phyloP scores from a whole-genome alignment of 352 stramenopile genomes.

The Globisporangium nunn region DNA sequence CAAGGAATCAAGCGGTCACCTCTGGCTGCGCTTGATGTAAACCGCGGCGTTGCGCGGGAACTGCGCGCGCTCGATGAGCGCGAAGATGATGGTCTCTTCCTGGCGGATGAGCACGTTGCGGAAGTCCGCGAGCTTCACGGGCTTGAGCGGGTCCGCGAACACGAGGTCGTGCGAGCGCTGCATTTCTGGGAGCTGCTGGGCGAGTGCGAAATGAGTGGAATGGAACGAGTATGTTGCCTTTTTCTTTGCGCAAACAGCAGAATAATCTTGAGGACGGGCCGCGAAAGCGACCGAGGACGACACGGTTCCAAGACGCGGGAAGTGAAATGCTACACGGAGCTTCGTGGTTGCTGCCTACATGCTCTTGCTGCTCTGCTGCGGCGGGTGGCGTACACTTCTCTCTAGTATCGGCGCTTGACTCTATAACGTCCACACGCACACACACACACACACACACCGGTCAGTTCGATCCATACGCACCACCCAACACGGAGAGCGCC shows the following conservation, averaged over 20 bases:
- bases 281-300: constrained; percentile 2
- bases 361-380: background rate
- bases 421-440: constrained; percentile 16
- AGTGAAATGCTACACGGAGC: too few species aligned
- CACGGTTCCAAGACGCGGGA: background rate
- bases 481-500: too few species aligned
- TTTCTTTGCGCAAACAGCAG: background rate
- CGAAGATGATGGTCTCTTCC: constrained; percentile 99
- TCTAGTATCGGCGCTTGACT: constrained; percentile 64
- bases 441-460: constrained; percentile 1
- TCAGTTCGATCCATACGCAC: background rate
- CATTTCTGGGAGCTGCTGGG: constrained; percentile 12
- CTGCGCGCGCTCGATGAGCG: constrained; percentile 97
- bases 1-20: constrained; percentile 14
- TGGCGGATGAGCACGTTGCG: constrained; percentile 87
- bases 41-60: constrained; percentile 94
- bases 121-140: constrained; percentile 82
- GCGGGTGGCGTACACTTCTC: too few species aligned
- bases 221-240: too few species aligned
- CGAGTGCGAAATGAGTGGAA: too few species aligned
- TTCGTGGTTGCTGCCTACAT: too few species aligned
- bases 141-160: constrained; percentile 57
- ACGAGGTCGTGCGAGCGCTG: constrained; percentile 59
- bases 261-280: constrained; percentile 5
- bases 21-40: constrained; percentile 89